Base-by-base conservation (phyloP, 305 asterid genomes). In the Rubia balearica region DNA sequence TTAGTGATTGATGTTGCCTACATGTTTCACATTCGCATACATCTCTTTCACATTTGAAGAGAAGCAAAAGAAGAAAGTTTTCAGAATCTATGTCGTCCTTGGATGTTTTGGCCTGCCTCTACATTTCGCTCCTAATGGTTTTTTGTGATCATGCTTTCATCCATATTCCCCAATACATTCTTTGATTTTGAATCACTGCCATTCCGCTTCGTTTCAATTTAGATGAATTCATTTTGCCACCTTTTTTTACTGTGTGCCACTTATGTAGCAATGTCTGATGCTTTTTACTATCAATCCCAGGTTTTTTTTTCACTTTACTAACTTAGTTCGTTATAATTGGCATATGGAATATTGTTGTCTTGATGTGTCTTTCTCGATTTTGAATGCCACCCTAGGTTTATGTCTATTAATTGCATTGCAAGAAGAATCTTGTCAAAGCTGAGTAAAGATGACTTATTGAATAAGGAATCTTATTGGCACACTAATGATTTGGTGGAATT, bases 91-190 rank as follows among this genome's bases (percentile, higher is more conserved):
- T 33, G 53, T 11, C 49, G 3, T 74, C 65, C 17, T 69, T 27
- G 74, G 56, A 61, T 74, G 45, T 60, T 55, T 62, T 41, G 57
- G 10, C 61, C 7, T 73, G 69, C 66, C 62, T 42, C 56, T 16
- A 63, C 69, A 59, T 48, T 68, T 5, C 5, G 9, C 33, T 43
- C 38, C 68, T n/a, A 7, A 51, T 53, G 49, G 45, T 43, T 30
- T 51, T 59, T 24, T 9, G 0, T 30, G 36, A 5, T 21, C 17
- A 61, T 8, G 21, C 48, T 63, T 14, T 42, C 10, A 7, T 16
- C 49, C 41, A 16, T 16, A 13, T 33, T 17, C 57, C n/a, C 16
- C 22, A 62, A 51, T 62, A 45, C 42, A 21, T 48, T 22, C 38
- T 40, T 56, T 8, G 6, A 30, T 33, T 62, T 7, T 62, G 1